Conservation (phyloP, 83 land plant species). For the Diphasiastrum complanatum region DNA sequence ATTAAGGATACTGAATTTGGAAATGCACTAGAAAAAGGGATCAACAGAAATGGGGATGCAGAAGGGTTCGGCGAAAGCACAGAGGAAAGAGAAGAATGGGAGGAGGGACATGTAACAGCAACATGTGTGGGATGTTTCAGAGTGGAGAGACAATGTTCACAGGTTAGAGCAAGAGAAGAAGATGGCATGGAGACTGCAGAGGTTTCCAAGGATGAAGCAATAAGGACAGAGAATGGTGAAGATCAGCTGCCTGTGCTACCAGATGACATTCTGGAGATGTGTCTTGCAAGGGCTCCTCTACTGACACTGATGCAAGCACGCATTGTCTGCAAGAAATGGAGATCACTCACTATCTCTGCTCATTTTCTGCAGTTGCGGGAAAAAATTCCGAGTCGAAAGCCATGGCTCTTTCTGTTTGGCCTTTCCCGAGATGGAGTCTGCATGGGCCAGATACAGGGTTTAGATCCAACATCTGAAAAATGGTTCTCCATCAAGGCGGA, state of each 20-base stretch:
- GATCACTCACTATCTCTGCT: constrained; percentile 38
- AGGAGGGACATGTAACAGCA: too few relatives aligned
- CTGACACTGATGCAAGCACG: constrained; percentile 54
- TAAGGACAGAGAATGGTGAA: constrained; percentile 17
- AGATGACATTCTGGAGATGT: constrained; percentile 76
- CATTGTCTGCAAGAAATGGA: constrained; percentile 71
- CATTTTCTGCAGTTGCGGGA: constrained; percentile 57
- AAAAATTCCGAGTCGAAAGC: constrained; percentile 34
- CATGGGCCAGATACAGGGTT: constrained; percentile 55
- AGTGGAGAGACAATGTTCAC: constrained; percentile 25
- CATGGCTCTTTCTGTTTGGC: constrained; percentile 81
- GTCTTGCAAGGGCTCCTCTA: constrained; percentile 52
- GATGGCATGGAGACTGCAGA: constrained; percentile 40
- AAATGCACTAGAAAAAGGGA: not conserved
- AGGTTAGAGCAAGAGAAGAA: constrained; percentile 47
- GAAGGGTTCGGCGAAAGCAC: too few relatives aligned
- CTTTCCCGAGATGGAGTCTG: constrained; percentile 47
- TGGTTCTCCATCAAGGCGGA: constrained; percentile 53
- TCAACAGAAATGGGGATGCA: not conserved
- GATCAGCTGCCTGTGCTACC: constrained; percentile 32
- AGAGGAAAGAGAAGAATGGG: too few relatives aligned
- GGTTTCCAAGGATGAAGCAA: constrained; percentile 39
- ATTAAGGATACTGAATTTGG: constrained; percentile 15
- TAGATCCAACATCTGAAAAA: constrained; percentile 44
- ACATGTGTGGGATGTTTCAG: not conserved